These are phyloP conservation scores for Backusella sp. DNA, from an alignment of 192 early-diverging fungal genomes.

Conservation along the genomic window DNA sequence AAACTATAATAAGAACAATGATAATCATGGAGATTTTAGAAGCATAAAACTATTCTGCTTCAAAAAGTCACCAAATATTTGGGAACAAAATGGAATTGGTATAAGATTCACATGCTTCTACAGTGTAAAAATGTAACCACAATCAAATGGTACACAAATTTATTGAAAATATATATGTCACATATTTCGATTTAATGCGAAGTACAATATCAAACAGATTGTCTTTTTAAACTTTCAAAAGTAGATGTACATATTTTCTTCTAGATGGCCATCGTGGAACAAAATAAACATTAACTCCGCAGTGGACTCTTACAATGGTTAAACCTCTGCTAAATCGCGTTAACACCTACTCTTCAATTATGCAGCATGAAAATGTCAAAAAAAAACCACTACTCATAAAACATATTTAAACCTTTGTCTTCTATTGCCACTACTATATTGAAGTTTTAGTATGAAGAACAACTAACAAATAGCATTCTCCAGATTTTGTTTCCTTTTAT, in stretches of 20 bases:
- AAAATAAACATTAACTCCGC: background rate
- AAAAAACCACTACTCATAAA: background rate
- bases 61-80: no score
- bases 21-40: no score
- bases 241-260: background rate
- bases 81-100: background rate
- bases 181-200: background rate
- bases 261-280: background rate
- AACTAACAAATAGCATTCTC: slow-evolving; percentile 34
- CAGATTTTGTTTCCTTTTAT: slow-evolving; percentile 5
- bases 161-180: background rate
- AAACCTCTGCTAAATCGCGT: background rate
- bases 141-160: no score
- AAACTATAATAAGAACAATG: no score
- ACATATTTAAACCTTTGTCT: background rate
- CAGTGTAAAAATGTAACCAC: no score
- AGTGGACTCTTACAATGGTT: background rate
- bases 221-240: background rate
- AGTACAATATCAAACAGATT: background rate
- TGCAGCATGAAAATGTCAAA: background rate
- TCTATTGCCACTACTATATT: background rate
- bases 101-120: background rate
- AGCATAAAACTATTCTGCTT: no score
- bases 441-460: background rate
- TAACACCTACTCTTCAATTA: background rate